Base-by-base conservation (phyloP, 2,329 filamentous ascomycete genomes). In the Exophiala viscosa region DNA sequence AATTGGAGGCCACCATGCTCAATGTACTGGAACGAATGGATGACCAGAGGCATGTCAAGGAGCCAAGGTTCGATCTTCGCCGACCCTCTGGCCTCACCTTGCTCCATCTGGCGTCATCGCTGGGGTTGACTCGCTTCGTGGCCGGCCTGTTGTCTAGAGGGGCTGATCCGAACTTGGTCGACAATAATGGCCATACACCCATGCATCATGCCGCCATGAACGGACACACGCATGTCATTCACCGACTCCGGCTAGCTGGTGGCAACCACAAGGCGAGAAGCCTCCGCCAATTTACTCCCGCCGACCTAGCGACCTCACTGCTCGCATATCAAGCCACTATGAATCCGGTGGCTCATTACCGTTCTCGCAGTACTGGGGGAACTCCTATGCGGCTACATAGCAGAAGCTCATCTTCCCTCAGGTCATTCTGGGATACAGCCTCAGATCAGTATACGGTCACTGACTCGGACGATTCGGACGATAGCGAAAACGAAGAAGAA, bases 181-280 rank as follows among this genome's bases (percentile, higher is more conserved):
- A 95, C 66, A 86, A 84, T 57, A 86, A 86, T 45, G 89, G 89
- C 17, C 92, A 89, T 69, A 90, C 88, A 3, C 84, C 90, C 11
- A 79, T 95, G 73, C 88, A 95, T 68, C 81, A 92, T 65, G 89
- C 90, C 15, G 84, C 87, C 20, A 79, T 95, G 64, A 85, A 87
- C 67, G 82, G 85, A 57, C 85, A 90, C 64, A 74, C 82, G 9
- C 84, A 90, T 65, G 89, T 93, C 60, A 85, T 92, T 11, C 80
- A 86, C 54, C 82, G 86, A 11, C 77, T 95, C 52, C 83, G 91
- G 60, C 76, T 87, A 18, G 80, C 82, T 36, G 87, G 88, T 35
- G 88, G 87, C 2, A 85, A 90, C 69, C 81, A 86, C 31, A 83
- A 79, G 40, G 76, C 87, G 54, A 79, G 84, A 60, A 91, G 84